Conservation (phyloP, 768 basidiomycete species). For the Leccinum subtestaceum region DNA sequence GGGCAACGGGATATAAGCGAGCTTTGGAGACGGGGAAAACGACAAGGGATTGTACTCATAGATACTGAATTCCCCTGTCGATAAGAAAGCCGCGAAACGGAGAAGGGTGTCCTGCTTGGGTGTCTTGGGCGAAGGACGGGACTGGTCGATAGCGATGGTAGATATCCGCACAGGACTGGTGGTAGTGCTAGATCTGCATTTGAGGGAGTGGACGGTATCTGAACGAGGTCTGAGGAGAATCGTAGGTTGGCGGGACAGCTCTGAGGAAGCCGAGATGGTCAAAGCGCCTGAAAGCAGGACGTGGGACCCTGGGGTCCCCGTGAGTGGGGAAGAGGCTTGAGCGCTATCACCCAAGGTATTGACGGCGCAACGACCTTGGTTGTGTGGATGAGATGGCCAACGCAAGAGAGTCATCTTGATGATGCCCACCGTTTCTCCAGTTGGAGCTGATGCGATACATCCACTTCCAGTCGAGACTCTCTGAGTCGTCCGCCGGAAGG, state of each 20-base stretch:
- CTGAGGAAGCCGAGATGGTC: constrained; percentile 55
- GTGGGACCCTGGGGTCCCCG: constrained; percentile 28
- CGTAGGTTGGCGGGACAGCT: constrained; percentile 19
- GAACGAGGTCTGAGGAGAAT: constrained; percentile 24
- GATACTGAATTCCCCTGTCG: constrained; percentile 65
- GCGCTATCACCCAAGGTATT: constrained; percentile 29
- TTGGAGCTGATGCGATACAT: constrained; percentile 85
- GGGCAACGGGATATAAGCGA: constrained; percentile 46
- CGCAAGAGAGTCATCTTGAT: constrained; percentile 9
- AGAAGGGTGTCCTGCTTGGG: constrained; percentile 26
- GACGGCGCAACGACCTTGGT: constrained; percentile 62
- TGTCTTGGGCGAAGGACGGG: constrained; percentile 42
- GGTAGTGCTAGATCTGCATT: constrained; percentile 39
- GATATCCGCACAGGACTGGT: constrained; percentile 47
- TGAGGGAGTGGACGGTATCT: constrained; percentile 37
- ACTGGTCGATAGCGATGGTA: constrained; percentile 72
- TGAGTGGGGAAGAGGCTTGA: constrained; percentile 1
- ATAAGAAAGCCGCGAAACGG: constrained; percentile 59
- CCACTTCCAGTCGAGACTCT: constrained; percentile 68
- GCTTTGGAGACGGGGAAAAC: constrained; percentile 38
- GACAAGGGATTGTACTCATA: constrained; percentile 52
- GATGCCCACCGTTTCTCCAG: constrained; percentile 67
- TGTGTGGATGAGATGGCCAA: constrained; percentile 21
- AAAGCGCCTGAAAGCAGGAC: constrained; percentile 60
- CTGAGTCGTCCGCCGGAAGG: constrained; percentile 26